These are phyloP conservation scores for Globisporangium ultimum DNA, from an alignment of 352 stramenopile genomes.

Conservation along the genomic window DNA sequence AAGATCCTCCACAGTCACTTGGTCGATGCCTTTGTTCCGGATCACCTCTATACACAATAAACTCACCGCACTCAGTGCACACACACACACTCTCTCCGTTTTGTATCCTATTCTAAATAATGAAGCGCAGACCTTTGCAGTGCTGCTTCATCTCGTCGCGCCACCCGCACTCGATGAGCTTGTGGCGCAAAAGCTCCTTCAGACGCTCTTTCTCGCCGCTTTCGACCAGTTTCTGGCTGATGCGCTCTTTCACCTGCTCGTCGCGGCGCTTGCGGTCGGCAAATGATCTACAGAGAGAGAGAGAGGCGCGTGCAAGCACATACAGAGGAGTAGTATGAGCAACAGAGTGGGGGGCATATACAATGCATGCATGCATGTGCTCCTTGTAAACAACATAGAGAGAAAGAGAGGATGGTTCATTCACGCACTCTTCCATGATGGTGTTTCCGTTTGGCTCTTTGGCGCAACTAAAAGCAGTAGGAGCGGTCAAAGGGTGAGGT, in stretches of 20 bases:
- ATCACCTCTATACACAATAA: conserved; percentile 92
- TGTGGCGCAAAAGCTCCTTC: conserved; percentile 84
- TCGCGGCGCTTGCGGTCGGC: conserved; percentile 54
- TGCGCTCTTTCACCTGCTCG: conserved; percentile 67
- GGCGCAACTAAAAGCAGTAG: too few relatives aligned
- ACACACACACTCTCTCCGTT: too few relatives aligned
- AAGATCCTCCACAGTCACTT: conserved; percentile 94
- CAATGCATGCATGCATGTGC: too few relatives aligned
- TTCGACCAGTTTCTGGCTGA: conserved; percentile 87
- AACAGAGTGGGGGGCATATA: too few relatives aligned
- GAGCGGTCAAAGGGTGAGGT: too few relatives aligned
- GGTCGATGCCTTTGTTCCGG: conserved; percentile 90
- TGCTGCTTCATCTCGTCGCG: conserved; percentile 89
- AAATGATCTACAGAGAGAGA: conserved; percentile 30
- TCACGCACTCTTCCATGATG: background rate
- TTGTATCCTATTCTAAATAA: too few relatives aligned
- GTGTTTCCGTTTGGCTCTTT: background rate
- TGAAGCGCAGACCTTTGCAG: conserved; percentile 74
- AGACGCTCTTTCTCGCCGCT: conserved; percentile 89
- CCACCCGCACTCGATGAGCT: conserved; percentile 91
- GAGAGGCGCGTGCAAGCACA: background rate
- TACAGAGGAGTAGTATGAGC: too few relatives aligned
- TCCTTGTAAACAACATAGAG: too few relatives aligned
- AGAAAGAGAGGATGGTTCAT: too few relatives aligned
- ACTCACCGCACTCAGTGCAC: too few relatives aligned